phyloP scores from a whole-genome alignment of 2,329 filamentous ascomycete species.

The Chaetomiaceae sp. region DNA sequence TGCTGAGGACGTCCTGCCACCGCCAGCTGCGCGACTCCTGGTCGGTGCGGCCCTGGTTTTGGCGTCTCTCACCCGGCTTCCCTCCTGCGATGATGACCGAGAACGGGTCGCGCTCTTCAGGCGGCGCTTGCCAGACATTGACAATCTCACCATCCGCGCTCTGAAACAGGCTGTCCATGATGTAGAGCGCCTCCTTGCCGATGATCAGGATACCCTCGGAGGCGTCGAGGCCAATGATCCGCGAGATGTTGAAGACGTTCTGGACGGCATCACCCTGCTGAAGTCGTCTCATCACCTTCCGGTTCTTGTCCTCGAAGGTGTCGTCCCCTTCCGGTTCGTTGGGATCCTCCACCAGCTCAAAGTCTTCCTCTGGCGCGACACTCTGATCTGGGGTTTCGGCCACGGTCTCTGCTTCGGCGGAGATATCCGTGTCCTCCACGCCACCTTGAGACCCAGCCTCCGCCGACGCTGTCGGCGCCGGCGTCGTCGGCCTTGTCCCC shows the following conservation, averaged over 20 bases:
- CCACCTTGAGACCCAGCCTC: slow-evolving; percentile 21
- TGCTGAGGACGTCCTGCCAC: slow-evolving; percentile 90
- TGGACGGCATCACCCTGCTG: slow-evolving; percentile 89
- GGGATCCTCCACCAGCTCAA: slow-evolving; percentile 91
- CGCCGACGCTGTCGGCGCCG: slow-evolving; percentile 15
- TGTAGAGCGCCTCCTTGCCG: slow-evolving; percentile 86
- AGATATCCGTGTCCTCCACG: slow-evolving; percentile 20
- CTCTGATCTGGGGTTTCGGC: slow-evolving; percentile 31
- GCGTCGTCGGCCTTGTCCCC: slow-evolving; percentile 26
- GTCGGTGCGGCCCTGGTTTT: slow-evolving; percentile 54
- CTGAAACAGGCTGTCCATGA: slow-evolving; percentile 96
- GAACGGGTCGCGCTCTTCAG: slow-evolving; percentile 90
- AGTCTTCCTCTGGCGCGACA: slow-evolving; percentile 71
- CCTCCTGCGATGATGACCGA: slow-evolving; percentile 70
- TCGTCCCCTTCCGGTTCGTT: slow-evolving; percentile 72
- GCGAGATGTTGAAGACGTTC: slow-evolving; percentile 90
- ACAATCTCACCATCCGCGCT: slow-evolving; percentile 93
- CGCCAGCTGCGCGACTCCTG: slow-evolving; percentile 88
- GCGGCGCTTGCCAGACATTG: slow-evolving; percentile 88
- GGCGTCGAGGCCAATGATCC: slow-evolving; percentile 88
- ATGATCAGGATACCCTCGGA: slow-evolving; percentile 91
- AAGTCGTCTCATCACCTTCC: slow-evolving; percentile 92
- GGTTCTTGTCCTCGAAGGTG: slow-evolving; percentile 93
- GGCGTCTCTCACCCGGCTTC: slow-evolving; percentile 36
- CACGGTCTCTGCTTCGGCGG: slow-evolving; percentile 27